Evolutionary conservation across 1,139 yeast species (phyloP).

Genomic region (Blastobotrys apis): DNA sequence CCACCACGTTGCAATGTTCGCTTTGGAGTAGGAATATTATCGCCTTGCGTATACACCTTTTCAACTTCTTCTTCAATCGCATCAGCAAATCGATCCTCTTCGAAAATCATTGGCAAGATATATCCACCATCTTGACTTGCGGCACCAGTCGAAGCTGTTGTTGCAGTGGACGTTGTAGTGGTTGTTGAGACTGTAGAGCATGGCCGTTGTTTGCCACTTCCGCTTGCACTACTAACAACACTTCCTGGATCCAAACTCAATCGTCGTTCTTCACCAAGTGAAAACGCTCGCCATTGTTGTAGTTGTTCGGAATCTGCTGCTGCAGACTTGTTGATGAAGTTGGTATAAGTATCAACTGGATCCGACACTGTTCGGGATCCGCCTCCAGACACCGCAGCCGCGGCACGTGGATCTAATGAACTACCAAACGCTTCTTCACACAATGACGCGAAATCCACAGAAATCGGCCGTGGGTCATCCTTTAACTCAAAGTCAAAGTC

Average conservation of each 20-base stretch:
- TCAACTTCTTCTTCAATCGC: constrained; percentile 37
- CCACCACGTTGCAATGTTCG: background rate
- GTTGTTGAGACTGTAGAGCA: constrained; percentile 16
- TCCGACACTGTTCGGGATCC: constrained; percentile 15
- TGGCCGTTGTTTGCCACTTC: too few species aligned
- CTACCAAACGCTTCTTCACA: constrained; percentile 18
- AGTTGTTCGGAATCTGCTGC: constrained; percentile 16
- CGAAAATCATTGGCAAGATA: constrained; percentile 37
- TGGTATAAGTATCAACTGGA: constrained; percentile 13
- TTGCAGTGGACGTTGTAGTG: constrained; percentile 16
- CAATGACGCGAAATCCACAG: constrained; percentile 16
- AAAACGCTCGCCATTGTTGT: constrained; percentile 20
- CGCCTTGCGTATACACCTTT: background rate
- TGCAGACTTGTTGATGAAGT: too few species aligned
- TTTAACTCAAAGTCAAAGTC: background rate
- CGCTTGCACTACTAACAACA: too few species aligned
- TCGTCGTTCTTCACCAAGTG: constrained; percentile 17
- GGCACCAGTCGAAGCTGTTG: constrained; percentile 14
- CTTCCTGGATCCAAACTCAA: constrained; percentile 18
- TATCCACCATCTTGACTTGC: constrained; percentile 14
- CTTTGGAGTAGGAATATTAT: too few species aligned
- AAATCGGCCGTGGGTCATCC: background rate
- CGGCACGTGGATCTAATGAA: background rate
- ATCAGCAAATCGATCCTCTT: constrained; percentile 39
- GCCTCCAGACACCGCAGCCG: background rate